phyloP scores from a whole-genome alignment of 495 filamentous ascomycete species.

The Lophiostoma macrostomum region DNA sequence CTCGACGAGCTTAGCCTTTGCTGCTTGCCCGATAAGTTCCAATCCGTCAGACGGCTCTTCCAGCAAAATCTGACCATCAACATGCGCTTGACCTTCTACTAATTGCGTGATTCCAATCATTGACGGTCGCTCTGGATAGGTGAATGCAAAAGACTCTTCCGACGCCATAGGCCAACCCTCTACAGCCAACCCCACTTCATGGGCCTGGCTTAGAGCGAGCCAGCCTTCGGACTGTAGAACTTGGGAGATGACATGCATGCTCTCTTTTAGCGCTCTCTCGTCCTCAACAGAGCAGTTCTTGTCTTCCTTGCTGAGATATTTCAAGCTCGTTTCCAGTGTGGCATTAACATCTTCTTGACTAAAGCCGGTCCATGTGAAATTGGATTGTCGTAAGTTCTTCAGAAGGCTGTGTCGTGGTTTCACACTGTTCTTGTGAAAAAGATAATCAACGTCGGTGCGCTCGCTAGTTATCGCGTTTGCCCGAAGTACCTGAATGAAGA shows the following conservation, averaged over 20 bases:
- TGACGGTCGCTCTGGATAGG: conserved; percentile 36
- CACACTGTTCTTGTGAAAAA: conserved; percentile 73
- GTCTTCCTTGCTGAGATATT: conserved; percentile 58
- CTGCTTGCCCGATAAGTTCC: conserved; percentile 44
- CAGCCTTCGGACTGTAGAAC: conserved; percentile 61
- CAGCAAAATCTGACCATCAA: conserved; percentile 52
- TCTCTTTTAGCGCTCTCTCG: conserved; percentile 55
- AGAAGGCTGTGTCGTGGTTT: conserved; percentile 63
- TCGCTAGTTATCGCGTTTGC: conserved; percentile 91
- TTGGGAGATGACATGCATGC: conserved; percentile 58
- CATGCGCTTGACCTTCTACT: conserved; percentile 55
- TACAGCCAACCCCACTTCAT: conserved; percentile 75
- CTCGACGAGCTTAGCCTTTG: conserved; percentile 7
- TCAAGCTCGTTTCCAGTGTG: conserved; percentile 59
- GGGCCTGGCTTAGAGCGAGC: conserved; percentile 60
- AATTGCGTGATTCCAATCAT: conserved; percentile 56
- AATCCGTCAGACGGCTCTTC: conserved; percentile 53
- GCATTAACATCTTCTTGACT: conserved; percentile 57
- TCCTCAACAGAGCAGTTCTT: conserved; percentile 58
- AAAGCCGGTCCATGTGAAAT: conserved; percentile 86
- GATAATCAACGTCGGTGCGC: conserved; percentile 76
- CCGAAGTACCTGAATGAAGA: conserved; percentile 76
- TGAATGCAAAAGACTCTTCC: conserved; percentile 63
- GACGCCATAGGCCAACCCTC: conserved; percentile 54
- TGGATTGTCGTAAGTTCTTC: conserved; percentile 77